phyloP scores from a whole-genome alignment of 306 rosid genomes.

The Parietaria judaica region DNA sequence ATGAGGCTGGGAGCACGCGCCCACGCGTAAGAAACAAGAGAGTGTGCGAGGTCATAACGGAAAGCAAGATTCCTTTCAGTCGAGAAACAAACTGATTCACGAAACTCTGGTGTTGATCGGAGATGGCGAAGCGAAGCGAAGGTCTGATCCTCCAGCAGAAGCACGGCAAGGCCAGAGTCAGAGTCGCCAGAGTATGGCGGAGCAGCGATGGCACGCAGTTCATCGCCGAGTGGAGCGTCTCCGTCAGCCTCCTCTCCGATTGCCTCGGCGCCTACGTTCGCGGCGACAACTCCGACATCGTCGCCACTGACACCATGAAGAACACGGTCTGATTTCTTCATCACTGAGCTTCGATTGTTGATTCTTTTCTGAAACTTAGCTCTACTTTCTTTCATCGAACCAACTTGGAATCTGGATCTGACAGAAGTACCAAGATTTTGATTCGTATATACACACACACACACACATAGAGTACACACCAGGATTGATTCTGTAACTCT shows the following conservation, averaged over 20 bases:
- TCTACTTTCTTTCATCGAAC: not conserved
- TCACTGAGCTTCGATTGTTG: not conserved
- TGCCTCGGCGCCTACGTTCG: conserved; percentile 51
- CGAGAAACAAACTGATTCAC: too few relatives aligned
- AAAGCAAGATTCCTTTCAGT: too few relatives aligned
- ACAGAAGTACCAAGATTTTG: too few relatives aligned
- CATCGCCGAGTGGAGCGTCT: conserved; percentile 80
- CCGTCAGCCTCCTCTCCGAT: conserved; percentile 67
- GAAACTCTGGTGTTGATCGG: not conserved
- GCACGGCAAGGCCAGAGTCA: conserved; percentile 78
- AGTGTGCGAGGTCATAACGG: too few relatives aligned
- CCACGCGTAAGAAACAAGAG: too few relatives aligned
- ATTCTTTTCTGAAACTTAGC: not conserved
- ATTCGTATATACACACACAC: too few relatives aligned
- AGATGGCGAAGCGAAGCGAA: conserved; percentile 39
- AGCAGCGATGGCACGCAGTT: conserved; percentile 40
- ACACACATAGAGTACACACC: too few relatives aligned
- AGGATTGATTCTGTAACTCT: too few relatives aligned
- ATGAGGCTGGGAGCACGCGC: too few relatives aligned
- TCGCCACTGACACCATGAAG: conserved; percentile 91
- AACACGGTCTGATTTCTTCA: conserved; percentile 46
- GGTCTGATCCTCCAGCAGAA: conserved; percentile 68
- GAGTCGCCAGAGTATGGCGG: conserved; percentile 86
- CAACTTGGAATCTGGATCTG: too few relatives aligned
- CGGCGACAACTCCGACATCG: conserved; percentile 72